Base-by-base conservation (phyloP, 441 rosid species). In the Populus hybrid region DNA sequence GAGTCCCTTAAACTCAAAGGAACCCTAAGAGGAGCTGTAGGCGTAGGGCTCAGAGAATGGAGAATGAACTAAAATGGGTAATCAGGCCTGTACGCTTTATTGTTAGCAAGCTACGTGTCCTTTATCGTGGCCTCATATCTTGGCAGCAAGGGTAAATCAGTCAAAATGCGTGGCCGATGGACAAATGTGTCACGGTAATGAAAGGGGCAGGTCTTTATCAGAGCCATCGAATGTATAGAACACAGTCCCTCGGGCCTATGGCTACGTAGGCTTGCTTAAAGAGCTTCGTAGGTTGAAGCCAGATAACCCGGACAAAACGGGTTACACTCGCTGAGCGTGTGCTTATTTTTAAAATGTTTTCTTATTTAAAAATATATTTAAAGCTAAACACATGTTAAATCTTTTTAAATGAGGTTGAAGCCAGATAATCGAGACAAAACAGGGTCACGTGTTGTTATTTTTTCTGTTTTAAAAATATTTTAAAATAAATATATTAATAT, bases 241-340 rank as follows among this genome's bases (percentile, higher is more conserved):
- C 89, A 88, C 94, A 84, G 79, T 59, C 36, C 76, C n/a, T 14
- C 53, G 68, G 75, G 69, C 4, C 78, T 75, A 84, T 21, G 23
- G 21, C 33, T 69, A 61, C 14, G 53, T 36, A 59, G 71, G 28
- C 40, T 21, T 29, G 21, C 10, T 28, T 5, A 10, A 1, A 5
- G 0, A 7, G 23, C 14, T 8, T 29, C 28, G 53, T 23, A 31
- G 45, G 72, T 28, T 23, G 40, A 35, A 23, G 61, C 33, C 59
- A 11, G 76, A 78, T 75, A 83, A 91, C 87, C 89, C 93, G 92
- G 90, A 90, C 90, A 81, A 85, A 87, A 88, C 86, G 93, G 92
- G 93, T 86, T 87, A 69, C 83, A 79, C 78, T 82, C 87, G 80
- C 65, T 85, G 78, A 83, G 88, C 86, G 78, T 29, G 31, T 29